Conservation (phyloP, 306 rosid species). For the Cucurbita ficifolia region DNA sequence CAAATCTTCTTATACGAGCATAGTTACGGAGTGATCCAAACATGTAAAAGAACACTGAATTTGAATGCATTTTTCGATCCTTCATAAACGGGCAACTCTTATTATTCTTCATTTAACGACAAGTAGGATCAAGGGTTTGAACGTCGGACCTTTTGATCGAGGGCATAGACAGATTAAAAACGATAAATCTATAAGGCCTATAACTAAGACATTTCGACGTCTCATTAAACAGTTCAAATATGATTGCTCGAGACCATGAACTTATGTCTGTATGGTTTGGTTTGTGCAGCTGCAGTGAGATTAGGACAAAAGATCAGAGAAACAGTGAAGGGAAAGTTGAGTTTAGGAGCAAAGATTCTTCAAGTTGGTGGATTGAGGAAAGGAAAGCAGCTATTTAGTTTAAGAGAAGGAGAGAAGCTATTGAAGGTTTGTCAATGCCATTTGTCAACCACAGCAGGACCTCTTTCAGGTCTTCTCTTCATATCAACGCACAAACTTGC, state of each 20-base stretch:
- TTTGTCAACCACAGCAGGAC: constrained; percentile 78
- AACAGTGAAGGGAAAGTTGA: constrained; percentile 68
- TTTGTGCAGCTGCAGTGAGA: constrained; percentile 4
- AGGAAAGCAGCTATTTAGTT: constrained; percentile 38
- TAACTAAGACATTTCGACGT: neutral
- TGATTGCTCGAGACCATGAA: neutral
- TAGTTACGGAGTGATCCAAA: neutral
- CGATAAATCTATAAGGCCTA: neutral
- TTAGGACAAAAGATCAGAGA: constrained; percentile 39
- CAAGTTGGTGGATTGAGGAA: constrained; percentile 60
- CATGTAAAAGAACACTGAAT: neutral
- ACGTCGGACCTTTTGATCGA: neutral
- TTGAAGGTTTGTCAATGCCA: constrained; percentile 58
- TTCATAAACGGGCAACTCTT: neutral
- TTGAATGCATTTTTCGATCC: neutral
- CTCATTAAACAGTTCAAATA: neutral
- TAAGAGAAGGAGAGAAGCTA: constrained; percentile 53
- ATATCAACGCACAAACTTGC: constrained; percentile 61
- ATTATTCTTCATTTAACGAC: neutral
- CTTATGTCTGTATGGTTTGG: neutral
- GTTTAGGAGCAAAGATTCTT: constrained; percentile 65
- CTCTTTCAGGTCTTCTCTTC: constrained; percentile 73
- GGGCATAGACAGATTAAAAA: neutral
- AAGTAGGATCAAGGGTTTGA: neutral
- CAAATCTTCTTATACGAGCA: neutral